Conservation (phyloP, 495 filamentous ascomycete species). For the Penicillium diatomitis region DNA sequence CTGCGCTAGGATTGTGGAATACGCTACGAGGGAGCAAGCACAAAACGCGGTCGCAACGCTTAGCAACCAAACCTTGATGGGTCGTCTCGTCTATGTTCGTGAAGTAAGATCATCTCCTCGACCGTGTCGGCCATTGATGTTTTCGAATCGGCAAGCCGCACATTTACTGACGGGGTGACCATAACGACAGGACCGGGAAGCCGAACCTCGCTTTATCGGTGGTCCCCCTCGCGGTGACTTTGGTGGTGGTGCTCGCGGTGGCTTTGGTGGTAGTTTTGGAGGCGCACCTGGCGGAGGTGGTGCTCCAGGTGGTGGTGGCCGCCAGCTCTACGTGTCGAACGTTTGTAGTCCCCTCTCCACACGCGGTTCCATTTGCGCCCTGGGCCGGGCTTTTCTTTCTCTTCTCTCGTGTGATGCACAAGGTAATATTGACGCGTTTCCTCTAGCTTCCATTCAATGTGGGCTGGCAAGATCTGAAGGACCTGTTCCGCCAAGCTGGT, state of each 20-base stretch:
- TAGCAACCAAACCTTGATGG: slow-evolving; percentile 98
- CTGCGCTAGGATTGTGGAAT: slow-evolving; percentile 89
- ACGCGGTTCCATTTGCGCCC: too few species aligned
- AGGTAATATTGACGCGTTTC: slow-evolving; percentile 13
- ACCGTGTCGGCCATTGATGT: too few species aligned
- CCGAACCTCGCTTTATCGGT: slow-evolving; percentile 86
- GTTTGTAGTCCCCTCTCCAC: slow-evolving; percentile 55
- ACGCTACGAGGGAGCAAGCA: slow-evolving; percentile 98
- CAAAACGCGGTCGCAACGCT: slow-evolving; percentile 95
- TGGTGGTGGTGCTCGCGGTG: slow-evolving; percentile 39
- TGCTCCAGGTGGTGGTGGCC: slow-evolving; percentile 51
- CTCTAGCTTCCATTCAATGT: slow-evolving; percentile 91
- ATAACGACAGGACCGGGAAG: slow-evolving; percentile 69
- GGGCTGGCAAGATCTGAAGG: slow-evolving; percentile 98
- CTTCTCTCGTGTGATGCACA: slow-evolving; percentile 14
- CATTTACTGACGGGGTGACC: neutral
- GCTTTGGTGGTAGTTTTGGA: slow-evolving; percentile 29
- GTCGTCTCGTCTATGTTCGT: slow-evolving; percentile 93
- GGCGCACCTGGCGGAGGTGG: slow-evolving; percentile 45
- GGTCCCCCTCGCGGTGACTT: slow-evolving; percentile 63
- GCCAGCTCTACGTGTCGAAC: slow-evolving; percentile 96
- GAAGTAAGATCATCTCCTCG: slow-evolving; percentile 53
- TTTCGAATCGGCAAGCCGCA: too few species aligned
- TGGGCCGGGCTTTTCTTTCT: neutral
- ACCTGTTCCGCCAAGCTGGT: slow-evolving; percentile 98